phyloP scores from a whole-genome alignment of 192 early-diverging fungal genomes.

The Coemansia sp. region DNA sequence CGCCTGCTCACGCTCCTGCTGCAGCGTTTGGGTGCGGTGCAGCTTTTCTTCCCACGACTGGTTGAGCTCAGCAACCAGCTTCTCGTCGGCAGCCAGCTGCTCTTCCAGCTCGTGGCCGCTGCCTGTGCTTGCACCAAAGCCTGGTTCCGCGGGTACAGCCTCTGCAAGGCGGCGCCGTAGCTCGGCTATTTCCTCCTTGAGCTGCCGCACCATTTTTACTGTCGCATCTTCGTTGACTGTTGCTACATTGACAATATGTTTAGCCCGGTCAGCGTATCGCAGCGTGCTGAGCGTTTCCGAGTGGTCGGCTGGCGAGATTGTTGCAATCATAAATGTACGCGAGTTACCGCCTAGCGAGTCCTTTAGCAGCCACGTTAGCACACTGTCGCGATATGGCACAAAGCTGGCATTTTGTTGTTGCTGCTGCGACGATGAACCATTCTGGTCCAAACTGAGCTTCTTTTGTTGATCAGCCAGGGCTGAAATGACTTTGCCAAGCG shows the following conservation, averaged over 20 bases:
- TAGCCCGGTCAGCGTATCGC: slow-evolving; percentile 88
- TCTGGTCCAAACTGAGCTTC: slow-evolving; percentile 35
- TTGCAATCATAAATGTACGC: slow-evolving; percentile 78
- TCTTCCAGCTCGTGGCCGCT: slow-evolving; percentile 59
- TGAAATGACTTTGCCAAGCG: slow-evolving; percentile 92
- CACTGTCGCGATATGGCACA: slow-evolving; percentile 92
- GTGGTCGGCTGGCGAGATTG: slow-evolving; percentile 74
- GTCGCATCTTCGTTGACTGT: slow-evolving; percentile 89
- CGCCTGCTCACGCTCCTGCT: slow-evolving; percentile 68
- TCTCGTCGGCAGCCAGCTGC: slow-evolving; percentile 80
- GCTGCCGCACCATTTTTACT: slow-evolving; percentile 72
- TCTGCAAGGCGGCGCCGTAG: slow-evolving; percentile 60
- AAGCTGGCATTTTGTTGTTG: slow-evolving; percentile 43
- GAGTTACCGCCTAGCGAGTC: slow-evolving; percentile 85
- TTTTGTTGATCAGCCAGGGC: slow-evolving; percentile 73
- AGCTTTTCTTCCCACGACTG: slow-evolving; percentile 85
- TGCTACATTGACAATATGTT: slow-evolving; percentile 87
- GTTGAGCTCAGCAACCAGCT: slow-evolving; percentile 81
- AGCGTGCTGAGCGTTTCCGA: slow-evolving; percentile 82
- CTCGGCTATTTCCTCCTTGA: slow-evolving; percentile 75
- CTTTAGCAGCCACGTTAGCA: slow-evolving; percentile 80
- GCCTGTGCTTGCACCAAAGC: slow-evolving; percentile 13
- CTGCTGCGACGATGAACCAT: neutral
- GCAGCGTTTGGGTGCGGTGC: slow-evolving; percentile 66
- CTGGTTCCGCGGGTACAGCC: neutral